Evolutionary conservation across 768 basidiomycete species (phyloP).

Genomic region (Pleurotus eryngii): DNA sequence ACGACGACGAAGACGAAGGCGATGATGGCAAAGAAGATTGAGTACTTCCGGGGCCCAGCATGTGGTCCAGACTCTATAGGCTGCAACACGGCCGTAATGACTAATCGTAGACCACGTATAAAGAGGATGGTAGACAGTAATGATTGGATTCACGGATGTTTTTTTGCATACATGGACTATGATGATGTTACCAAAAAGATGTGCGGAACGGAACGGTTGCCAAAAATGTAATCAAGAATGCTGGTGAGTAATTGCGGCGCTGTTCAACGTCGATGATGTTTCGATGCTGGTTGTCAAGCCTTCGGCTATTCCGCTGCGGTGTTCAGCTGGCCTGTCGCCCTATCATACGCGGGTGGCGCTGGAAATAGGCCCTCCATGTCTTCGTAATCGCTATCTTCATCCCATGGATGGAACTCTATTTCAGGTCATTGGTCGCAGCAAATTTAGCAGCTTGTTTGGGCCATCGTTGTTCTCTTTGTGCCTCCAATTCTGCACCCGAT

Average conservation of each 20-base stretch:
- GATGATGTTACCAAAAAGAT: too few species aligned
- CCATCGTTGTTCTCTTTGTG: slow-evolving; percentile 78
- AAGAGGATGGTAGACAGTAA: too few species aligned
- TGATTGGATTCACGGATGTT: too few species aligned
- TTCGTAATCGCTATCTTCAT: slow-evolving; percentile 51
- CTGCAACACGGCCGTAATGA: neutral
- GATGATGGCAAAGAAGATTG: slow-evolving; percentile 32
- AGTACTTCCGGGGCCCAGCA: neutral
- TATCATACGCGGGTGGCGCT: slow-evolving; percentile 1
- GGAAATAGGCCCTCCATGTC: slow-evolving; percentile 35
- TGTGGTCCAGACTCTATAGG: neutral
- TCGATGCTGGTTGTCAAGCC: neutral
- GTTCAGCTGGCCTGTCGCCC: slow-evolving; percentile 3
- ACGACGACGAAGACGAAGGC: slow-evolving; percentile 75
- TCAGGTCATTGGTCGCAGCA: slow-evolving; percentile 30
- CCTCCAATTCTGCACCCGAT: slow-evolving; percentile 66
- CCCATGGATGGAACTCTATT: slow-evolving; percentile 57
- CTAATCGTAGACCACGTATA: neutral
- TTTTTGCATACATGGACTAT: too few species aligned
- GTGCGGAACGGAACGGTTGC: too few species aligned
- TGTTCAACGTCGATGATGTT: neutral
- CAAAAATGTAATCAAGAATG: too few species aligned
- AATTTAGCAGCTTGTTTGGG: slow-evolving; percentile 47
- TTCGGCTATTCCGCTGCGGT: neutral
- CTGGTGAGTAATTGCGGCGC: too few species aligned